Evolutionary conservation across 192 early-diverging fungal species (phyloP).

Genomic region (Podila minutissima): DNA sequence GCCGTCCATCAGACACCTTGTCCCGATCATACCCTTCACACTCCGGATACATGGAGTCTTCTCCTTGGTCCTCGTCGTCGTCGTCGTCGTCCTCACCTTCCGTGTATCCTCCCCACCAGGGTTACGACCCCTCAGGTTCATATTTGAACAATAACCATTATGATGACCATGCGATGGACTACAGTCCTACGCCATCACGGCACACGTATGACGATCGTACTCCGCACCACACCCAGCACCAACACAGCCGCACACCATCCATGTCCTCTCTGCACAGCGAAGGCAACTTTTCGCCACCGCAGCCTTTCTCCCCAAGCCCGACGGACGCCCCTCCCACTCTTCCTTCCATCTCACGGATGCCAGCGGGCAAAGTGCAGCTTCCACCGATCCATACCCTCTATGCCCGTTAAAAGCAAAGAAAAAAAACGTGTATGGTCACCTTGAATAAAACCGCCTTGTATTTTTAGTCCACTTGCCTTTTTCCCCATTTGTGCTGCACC

Average conservation of each 20-base stretch:
- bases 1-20: not conserved
- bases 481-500: no score
- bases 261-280: conserved; percentile 44
- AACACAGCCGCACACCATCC: conserved; percentile 35
- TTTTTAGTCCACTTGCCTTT: no score
- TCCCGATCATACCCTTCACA: not conserved
- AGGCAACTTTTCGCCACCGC: conserved; percentile 26
- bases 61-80: not conserved
- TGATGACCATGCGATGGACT: no score
- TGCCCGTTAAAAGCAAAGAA: not conserved
- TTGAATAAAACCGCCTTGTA: not conserved
- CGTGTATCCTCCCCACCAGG: no score
- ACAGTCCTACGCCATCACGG: no score
- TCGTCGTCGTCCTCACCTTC: not conserved
- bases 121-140: no score
- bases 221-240: not conserved
- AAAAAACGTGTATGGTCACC: not conserved
- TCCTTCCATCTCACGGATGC: not conserved
- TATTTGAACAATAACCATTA: no score
- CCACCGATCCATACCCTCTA: conserved; percentile 40
- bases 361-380: conserved; percentile 12
- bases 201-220: not conserved
- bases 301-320: conserved; percentile 17
- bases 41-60: no score
- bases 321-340: not conserved